phyloP scores from a whole-genome alignment of 495 filamentous ascomycete species.

The Penicillium crystallinum region DNA sequence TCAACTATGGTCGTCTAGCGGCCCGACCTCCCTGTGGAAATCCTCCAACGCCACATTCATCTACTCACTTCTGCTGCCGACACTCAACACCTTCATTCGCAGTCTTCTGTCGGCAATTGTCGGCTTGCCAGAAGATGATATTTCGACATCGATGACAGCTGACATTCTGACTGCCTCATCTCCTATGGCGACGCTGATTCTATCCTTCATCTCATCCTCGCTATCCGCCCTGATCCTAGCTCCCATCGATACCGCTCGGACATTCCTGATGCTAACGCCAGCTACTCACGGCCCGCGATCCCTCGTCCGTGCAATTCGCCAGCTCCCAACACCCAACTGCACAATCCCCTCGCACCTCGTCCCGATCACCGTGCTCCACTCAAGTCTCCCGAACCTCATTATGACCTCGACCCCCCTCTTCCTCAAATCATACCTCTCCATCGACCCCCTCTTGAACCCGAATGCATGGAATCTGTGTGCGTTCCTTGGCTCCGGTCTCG shows the following conservation, averaged over 20 bases:
- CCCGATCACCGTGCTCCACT: slow-evolving; percentile 79
- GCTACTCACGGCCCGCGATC: slow-evolving; percentile 66
- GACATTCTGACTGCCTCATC: slow-evolving; percentile 67
- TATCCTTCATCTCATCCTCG: slow-evolving; percentile 79
- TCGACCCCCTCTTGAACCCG: slow-evolving; percentile 80
- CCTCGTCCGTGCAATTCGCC: slow-evolving; percentile 65
- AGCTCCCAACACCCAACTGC: slow-evolving; percentile 64
- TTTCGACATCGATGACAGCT: slow-evolving; percentile 46
- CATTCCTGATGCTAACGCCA: slow-evolving; percentile 77
- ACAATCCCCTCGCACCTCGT: slow-evolving; percentile 65
- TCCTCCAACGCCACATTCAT: slow-evolving; percentile 86
- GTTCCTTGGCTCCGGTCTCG: slow-evolving; percentile 70
- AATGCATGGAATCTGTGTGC: slow-evolving; percentile 69
- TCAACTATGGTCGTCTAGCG: slow-evolving; percentile 84
- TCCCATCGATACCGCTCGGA: slow-evolving; percentile 86
- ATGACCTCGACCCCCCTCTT: slow-evolving; percentile 74
- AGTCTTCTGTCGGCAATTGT: slow-evolving; percentile 77
- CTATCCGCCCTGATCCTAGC: slow-evolving; percentile 73
- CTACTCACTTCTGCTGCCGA: slow-evolving; percentile 77
- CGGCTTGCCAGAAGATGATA: slow-evolving; percentile 73
- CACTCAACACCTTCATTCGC: slow-evolving; percentile 79
- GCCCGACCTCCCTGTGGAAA: slow-evolving; percentile 91
- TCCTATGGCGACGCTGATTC: slow-evolving; percentile 64
- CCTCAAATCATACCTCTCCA: slow-evolving; percentile 67
- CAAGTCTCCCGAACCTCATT: slow-evolving; percentile 74